Evolutionary conservation across 1,139 yeast genomes (phyloP).

Genomic region (Suhomyces coccinellae): DNA sequence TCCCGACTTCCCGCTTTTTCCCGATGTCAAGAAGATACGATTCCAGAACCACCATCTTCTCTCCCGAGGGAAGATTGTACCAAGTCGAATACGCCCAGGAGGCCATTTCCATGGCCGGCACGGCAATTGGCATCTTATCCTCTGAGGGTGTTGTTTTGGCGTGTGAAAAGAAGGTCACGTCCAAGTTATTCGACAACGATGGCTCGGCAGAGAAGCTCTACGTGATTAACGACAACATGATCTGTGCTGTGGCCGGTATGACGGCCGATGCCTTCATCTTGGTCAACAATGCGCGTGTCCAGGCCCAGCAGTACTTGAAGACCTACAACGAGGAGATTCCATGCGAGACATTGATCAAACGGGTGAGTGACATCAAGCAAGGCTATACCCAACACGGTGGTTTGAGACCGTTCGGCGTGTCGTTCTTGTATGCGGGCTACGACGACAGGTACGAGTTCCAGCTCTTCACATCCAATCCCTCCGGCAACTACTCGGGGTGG

Average conservation of each 20-base stretch:
- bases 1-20: not conserved
- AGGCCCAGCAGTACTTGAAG: conserved; percentile 82
- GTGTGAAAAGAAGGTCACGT: conserved; percentile 93
- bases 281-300: conserved; percentile 81
- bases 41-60: conserved; percentile 95
- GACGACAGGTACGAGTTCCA: conserved; percentile 91
- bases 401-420: conserved; percentile 95
- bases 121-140: conserved; percentile 93
- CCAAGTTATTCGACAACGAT: conserved; percentile 90
- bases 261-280: conserved; percentile 95
- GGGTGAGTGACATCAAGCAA: conserved; percentile 91
- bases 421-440: conserved; percentile 93
- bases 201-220: conserved; percentile 92
- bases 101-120: conserved; percentile 97
- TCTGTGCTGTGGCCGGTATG: conserved; percentile 98
- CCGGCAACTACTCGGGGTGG: conserved; percentile 98
- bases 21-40: conserved; percentile 65
- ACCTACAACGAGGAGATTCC: conserved; percentile 91
- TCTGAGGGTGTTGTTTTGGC: conserved; percentile 93
- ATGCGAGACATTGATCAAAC: conserved; percentile 83
- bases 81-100: conserved; percentile 97
- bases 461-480: conserved; percentile 91
- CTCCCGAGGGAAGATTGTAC: conserved; percentile 97
- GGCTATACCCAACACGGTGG: conserved; percentile 99
- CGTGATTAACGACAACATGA: conserved; percentile 71